A percentile compares a stretch with the other conserved stretches of the same genome.
Conservation (phyloP, 139 green algal genomes). For the Penium margaritaceum region DNA sequence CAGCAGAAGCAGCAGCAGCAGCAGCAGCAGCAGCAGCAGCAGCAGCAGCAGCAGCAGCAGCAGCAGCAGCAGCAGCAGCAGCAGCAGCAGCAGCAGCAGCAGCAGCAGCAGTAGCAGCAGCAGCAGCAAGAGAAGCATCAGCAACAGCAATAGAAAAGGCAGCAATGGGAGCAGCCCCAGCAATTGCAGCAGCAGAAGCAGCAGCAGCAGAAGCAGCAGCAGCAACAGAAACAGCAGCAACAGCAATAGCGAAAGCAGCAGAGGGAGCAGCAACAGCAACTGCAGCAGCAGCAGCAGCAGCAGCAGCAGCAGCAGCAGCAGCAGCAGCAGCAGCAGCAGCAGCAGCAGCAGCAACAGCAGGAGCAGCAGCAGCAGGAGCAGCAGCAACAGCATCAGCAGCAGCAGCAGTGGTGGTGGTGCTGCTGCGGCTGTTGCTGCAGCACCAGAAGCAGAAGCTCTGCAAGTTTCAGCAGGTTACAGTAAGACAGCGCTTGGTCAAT, state of each 20-base stretch:
- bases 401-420: too few species aligned
- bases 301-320: background rate
- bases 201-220: too few species aligned
- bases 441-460: too few species aligned
- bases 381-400: slow-evolving; percentile 5
- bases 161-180: too few species aligned
- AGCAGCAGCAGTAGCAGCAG: background rate
- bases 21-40: background rate
- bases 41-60: background rate
- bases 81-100: background rate
- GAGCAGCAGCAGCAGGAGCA: background rate
- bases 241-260: too few species aligned
- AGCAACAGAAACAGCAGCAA: too few species aligned
- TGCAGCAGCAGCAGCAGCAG: background rate
- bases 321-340: background rate
- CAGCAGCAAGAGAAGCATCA: too few species aligned
- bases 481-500: too few species aligned
- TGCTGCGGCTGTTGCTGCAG: too few species aligned
- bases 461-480: too few species aligned
- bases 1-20: background rate
- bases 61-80: slow-evolving; percentile 3
- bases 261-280: too few species aligned
- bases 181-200: too few species aligned
- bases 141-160: background rate
- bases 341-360: background rate